Base-by-base conservation (phyloP, 805 yeast genomes). In the Yarrowia porcina region DNA sequence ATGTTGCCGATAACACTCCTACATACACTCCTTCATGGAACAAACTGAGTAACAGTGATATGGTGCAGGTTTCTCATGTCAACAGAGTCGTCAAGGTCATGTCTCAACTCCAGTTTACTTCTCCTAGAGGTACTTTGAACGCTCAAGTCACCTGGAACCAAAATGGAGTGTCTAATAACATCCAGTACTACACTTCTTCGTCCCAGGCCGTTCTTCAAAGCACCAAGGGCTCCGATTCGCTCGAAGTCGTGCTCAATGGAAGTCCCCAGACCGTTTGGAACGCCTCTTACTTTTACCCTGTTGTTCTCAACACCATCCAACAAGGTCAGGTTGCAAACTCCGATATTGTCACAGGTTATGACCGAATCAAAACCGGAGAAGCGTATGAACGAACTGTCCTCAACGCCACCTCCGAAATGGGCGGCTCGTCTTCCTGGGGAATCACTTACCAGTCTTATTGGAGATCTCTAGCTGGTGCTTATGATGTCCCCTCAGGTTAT, bases 81-180 rank as follows among this genome's bases (percentile, higher is more conserved):
- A 52, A 23, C 59, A 30, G 59, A 4, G 44, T 30, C 15, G 59
- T 52, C 32, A 35, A 36, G 42, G 59, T 52, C 25, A 12, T 8
- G 32, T 32, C 44, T 4, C 25, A 32, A 33, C 59, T 52, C 23
- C 32, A 52, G 44, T 52, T 52, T 21, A 6, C 33, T 1, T 21
- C 32, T 20, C 30, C 20, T 10, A 33, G 44, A 17, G 44, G 42
- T 13, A n/a, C 10, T 17, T 5, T 27, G 17, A 23, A 33, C 23
- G 44, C 44, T n/a, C 59, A 52, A 33, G 44, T 52, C 17, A 35
- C 59, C 18, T 52, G 59, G 59, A 35, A 33, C 32, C 59, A 52
- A 33, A 35, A 52, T 32, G 59, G 59, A 4, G 15, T 36, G 35
- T 35, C 59, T 23, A 52, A 36, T 44, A 52, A 52, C 33, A 15